Evolutionary conservation across 805 yeast genomes (phyloP), one percentile per base, ranked within the genome.

Genomic region (Saccharomycopsis babjevae): DNA sequence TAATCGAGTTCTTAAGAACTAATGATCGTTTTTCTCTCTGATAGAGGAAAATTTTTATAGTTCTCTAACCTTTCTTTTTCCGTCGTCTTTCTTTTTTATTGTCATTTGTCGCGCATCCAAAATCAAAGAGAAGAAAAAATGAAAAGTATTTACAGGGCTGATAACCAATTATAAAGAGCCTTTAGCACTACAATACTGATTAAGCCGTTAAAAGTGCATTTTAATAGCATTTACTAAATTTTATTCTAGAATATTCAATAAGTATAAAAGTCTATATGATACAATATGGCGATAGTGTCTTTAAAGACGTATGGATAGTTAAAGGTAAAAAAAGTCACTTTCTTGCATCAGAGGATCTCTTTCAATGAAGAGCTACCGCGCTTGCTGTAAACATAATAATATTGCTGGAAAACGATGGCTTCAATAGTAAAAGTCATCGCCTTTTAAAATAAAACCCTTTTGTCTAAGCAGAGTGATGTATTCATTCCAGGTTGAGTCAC

Each of bases 401-500:
- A 8, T 13, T 20, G 50, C n/a, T 5, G 50, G 15, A 1, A 10
- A 10, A 16, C 2, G 18, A 7, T 6, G 18, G 10, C 30, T 40
- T 52, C 46, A 61, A 32, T 61, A 61, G 34, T 20, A 46, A 1
- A 58, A 59, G 1, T 55, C 57, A 22, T 61, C 59, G 11, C 59
- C 64, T 56, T 28, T 52, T 28, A 32, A 50, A 50, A 61, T 50
- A n/a, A 58, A 61, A 3, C 42, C 57, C 39, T 61, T 58, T 54
- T 61, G 52, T 57, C 59, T 57, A 5, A 61, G 16, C 38, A 52
- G 57, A 16, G 28, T 36, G 57, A 83, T 71, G 66, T 82, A 81
- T 50, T 77, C 77, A 7, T 69, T 69, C 89, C 88, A 84, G 38
- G 81, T 65, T 1, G 67, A 61, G 62, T 77, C 79, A 6, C 84